These are phyloP conservation scores for Aspergillus diversus DNA, from an alignment of 495 filamentous ascomycete species.

Conservation along the genomic window DNA sequence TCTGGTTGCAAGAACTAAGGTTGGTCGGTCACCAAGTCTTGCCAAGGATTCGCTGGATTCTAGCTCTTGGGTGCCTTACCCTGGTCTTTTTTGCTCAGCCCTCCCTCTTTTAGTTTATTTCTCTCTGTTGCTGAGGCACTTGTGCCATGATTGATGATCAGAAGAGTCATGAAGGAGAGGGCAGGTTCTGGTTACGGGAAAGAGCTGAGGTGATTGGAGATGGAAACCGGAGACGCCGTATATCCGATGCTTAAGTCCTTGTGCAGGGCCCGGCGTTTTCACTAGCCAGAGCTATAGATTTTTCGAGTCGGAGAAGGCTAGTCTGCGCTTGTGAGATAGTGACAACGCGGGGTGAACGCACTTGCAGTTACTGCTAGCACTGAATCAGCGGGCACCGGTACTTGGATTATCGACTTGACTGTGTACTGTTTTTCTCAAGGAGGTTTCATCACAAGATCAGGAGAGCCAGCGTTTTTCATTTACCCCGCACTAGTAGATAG, in stretches of 20 bases:
- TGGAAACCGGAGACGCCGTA: neutral
- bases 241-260: conserved; percentile 10
- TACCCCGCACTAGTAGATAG: conserved; percentile 1
- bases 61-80: neutral
- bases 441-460: conserved; percentile 11
- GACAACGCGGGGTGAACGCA: neutral
- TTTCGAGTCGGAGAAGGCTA: too few species aligned
- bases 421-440: neutral
- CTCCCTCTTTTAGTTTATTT: neutral
- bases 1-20: neutral
- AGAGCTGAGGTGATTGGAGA: neutral
- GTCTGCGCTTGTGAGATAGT: too few species aligned
- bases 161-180: neutral
- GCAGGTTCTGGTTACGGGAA: neutral
- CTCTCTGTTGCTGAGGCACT: neutral
- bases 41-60: neutral
- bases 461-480: neutral
- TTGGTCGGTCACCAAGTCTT: neutral
- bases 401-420: neutral
- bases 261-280: neutral
- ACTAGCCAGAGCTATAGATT: neutral
- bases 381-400: conserved; percentile 1
- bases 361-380: neutral
- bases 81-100: neutral
- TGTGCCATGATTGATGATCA: neutral